Evolutionary conservation across 768 basidiomycete species (phyloP).

Genomic region (Suillus cothurnatus): DNA sequence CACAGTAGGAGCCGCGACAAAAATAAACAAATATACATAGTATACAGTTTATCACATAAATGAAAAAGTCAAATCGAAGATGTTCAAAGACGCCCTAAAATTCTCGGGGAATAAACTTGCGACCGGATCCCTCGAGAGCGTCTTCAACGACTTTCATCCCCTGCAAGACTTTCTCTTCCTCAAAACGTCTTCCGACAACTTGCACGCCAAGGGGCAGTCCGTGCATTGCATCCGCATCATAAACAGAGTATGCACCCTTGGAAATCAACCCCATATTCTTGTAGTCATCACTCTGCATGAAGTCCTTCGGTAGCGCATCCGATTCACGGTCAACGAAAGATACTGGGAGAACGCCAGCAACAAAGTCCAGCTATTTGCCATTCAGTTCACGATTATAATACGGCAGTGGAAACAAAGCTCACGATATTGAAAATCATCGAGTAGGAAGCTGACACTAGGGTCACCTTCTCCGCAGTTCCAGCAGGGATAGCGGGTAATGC

Average conservation of each 20-base stretch:
- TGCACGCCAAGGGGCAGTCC: slow-evolving; percentile 72
- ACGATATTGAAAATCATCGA: slow-evolving; percentile 48
- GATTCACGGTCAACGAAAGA: slow-evolving; percentile 48
- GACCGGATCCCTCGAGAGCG: slow-evolving; percentile 24
- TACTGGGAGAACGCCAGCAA: slow-evolving; percentile 63
- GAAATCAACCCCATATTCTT: slow-evolving; percentile 46
- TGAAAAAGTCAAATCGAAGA: background rate
- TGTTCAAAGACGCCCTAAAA: slow-evolving; percentile 15
- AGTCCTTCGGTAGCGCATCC: slow-evolving; percentile 41
- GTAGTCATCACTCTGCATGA: slow-evolving; percentile 26
- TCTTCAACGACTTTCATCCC: slow-evolving; percentile 63
- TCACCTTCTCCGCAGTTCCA: slow-evolving; percentile 35
- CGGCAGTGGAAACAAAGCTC: slow-evolving; percentile 17
- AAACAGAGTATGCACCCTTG: slow-evolving; percentile 49
- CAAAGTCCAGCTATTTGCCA: slow-evolving; percentile 48
- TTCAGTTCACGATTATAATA: background rate
- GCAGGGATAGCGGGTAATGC: slow-evolving; percentile 41
- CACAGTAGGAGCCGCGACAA: too few species aligned
- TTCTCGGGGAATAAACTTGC: slow-evolving; percentile 23
- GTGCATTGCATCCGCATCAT: slow-evolving; percentile 63
- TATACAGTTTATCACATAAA: background rate
- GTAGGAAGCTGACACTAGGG: slow-evolving; percentile 35
- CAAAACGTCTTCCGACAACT: slow-evolving; percentile 58
- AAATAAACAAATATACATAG: background rate
- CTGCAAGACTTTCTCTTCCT: slow-evolving; percentile 74